phyloP scores from a whole-genome alignment of 441 rosid genomes.

The Erodium moschatum region DNA sequence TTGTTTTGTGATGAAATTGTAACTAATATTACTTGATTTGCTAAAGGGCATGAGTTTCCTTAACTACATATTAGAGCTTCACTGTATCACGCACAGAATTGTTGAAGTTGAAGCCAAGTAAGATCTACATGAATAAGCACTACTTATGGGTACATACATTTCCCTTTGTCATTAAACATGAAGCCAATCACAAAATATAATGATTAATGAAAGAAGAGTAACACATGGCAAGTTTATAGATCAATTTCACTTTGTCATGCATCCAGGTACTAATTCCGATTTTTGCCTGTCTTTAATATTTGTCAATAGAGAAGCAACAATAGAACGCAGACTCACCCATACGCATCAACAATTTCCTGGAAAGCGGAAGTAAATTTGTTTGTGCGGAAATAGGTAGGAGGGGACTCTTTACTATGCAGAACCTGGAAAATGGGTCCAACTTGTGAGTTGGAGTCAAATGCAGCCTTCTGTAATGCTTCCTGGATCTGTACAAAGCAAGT shows the following conservation, averaged over 20 bases:
- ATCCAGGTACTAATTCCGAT: not conserved
- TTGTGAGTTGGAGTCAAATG: conserved; percentile 61
- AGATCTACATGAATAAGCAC: conserved; percentile 1
- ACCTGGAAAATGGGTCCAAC: conserved; percentile 61
- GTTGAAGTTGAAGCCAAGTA: not conserved
- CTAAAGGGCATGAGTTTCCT: not conserved
- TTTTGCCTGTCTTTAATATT: not conserved
- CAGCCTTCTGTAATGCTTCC: conserved; percentile 57
- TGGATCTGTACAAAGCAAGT: conserved; percentile 40
- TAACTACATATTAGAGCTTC: not conserved
- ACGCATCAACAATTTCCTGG: conserved; percentile 78
- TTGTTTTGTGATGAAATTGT: not conserved
- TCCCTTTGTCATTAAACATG: not conserved
- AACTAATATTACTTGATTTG: not conserved
- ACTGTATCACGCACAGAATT: not conserved
- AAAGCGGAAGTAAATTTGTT: conserved; percentile 64
- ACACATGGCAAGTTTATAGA: not conserved
- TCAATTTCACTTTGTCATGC: not conserved
- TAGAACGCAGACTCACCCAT: conserved; percentile 52
- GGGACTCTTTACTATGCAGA: conserved; percentile 52
- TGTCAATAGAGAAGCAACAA: not conserved
- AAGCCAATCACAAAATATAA: not conserved
- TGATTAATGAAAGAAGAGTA: not conserved
- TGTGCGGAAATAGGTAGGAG: conserved; percentile 68
- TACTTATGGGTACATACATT: not conserved